These are phyloP conservation scores for Aspergillus ochraceoroseus DNA, from an alignment of 2,329 filamentous ascomycete species.

Conservation along the genomic window DNA sequence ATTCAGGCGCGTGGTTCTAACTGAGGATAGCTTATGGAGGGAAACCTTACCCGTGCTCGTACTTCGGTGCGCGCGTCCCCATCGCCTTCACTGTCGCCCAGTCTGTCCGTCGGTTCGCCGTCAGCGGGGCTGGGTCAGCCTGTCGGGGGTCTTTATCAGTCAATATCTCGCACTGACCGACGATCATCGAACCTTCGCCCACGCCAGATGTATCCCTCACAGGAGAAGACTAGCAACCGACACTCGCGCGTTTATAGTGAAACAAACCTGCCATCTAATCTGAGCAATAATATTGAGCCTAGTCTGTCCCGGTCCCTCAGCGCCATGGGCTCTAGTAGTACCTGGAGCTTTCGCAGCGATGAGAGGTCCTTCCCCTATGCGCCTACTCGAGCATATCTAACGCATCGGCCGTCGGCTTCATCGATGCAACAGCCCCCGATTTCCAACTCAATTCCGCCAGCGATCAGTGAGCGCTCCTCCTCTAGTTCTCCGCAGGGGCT, in stretches of 20 bases:
- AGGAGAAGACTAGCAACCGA: constrained; percentile 40
- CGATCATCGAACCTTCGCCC: constrained; percentile 46
- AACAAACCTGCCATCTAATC: constrained; percentile 46
- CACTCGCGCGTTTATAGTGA: constrained; percentile 62
- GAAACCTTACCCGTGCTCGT: constrained; percentile 75
- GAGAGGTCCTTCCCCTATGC: constrained; percentile 35
- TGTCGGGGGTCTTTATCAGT: constrained; percentile 41
- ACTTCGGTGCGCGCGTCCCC: constrained; percentile 57
- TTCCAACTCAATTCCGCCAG: constrained; percentile 5
- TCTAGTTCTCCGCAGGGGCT: constrained; percentile 25
- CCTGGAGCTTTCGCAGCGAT: constrained; percentile 30
- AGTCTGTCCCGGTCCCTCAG: constrained; percentile 58
- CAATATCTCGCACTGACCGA: constrained; percentile 40
- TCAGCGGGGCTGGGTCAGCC: constrained; percentile 38
- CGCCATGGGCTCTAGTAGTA: constrained; percentile 45
- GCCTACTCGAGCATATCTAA: constrained; percentile 30
- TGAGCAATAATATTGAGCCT: constrained; percentile 33
- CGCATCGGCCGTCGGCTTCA: constrained; percentile 37
- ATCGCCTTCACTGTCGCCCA: constrained; percentile 47
- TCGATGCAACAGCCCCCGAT: constrained; percentile 30
- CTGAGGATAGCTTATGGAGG: constrained; percentile 73
- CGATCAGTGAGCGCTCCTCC: constrained; percentile 18
- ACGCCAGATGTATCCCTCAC: constrained; percentile 36
- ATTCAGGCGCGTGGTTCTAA: constrained; percentile 15
- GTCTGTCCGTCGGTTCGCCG: constrained; percentile 30